Evolutionary conservation across 2,329 filamentous ascomycete genomes (phyloP).

Genomic region (Cladorrhinum sp.): DNA sequence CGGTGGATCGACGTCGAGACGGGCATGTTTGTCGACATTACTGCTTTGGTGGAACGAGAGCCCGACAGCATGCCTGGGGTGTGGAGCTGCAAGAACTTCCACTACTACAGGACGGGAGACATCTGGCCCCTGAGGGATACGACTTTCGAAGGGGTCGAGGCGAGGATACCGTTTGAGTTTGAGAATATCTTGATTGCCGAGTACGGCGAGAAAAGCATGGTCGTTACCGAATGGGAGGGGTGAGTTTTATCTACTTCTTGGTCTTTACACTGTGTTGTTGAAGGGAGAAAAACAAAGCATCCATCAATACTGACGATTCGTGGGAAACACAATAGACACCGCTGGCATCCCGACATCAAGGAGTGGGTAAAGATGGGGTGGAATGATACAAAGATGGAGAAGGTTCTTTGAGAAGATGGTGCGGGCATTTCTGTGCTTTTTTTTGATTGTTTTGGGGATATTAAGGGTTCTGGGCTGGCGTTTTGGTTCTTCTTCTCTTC

Average conservation of each 20-base stretch:
- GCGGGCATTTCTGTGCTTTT: not conserved
- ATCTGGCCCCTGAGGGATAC: conserved; percentile 73
- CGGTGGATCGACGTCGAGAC: conserved; percentile 76
- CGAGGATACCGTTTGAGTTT: conserved; percentile 66
- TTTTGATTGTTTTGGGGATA: not conserved
- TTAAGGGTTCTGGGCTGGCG: not conserved
- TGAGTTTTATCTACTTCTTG: conserved; percentile 44
- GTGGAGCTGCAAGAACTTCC: conserved; percentile 78
- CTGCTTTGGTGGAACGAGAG: conserved; percentile 67
- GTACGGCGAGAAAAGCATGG: conserved; percentile 61
- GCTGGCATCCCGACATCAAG: conserved; percentile 55
- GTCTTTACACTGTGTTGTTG: conserved; percentile 6
- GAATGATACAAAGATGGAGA: not conserved
- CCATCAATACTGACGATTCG: not conserved
- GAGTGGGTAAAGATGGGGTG: conserved; percentile 53
- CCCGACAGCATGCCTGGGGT: conserved; percentile 57
- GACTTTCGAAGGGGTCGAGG: conserved; percentile 69
- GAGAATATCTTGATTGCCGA: conserved; percentile 64
- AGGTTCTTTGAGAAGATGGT: not conserved
- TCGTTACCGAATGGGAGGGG: conserved; percentile 59
- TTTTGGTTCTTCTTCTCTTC: not conserved
- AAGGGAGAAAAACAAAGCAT: not conserved
- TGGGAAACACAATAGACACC: conserved; percentile 46
- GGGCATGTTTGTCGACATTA: conserved; percentile 82
- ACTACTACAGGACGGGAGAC: conserved; percentile 67